Base-by-base conservation (phyloP, 1,284 basidiomycete genomes). In the Heterobasidion parviporum region DNA sequence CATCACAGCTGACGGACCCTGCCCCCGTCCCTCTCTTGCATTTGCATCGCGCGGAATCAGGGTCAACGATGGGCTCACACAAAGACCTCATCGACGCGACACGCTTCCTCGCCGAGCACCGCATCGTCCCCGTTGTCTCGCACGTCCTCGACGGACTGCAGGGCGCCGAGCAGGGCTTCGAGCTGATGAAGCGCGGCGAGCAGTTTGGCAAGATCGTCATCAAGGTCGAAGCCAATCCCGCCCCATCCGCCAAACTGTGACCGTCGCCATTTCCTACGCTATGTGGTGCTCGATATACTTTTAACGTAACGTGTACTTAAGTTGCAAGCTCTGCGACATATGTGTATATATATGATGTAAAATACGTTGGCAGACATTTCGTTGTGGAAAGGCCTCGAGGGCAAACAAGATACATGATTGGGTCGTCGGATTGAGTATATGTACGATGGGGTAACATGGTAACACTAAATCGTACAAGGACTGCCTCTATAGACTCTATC, bases 1-100 rank as follows among this genome's bases (percentile, higher is more conserved):
- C 50, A 47, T 43, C 58, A 54, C 55, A 18, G 20, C 32, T 60
- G 35, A 26, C 51, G 54, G 50, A 35, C 34, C 32, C 18, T 55
- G 59, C 51, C 38, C 55, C 43, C 44, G 26, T 6, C 32, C 16
- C 33, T 1, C 10, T 12, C 34, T 8, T 36, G 12, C 32, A n/a
- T 18, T 18, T 16, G 15, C 34, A 51, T 38, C 15, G 18, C 33
- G 32, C 5, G 26, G 26, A 26, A 26, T 26, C 62, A 88, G 87
- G 87, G 48, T 87, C 88, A 0, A 92, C 88, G 18, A 91, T 94
- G 87, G 92, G 91, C 12, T 92, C 89, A n/a, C 79, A 78, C 55
- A 74, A 80, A 55, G 92, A 94, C 71, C 78, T 94, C 56, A 67
- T 77, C 54, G 79, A 83, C 38, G 87, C 88, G 20, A 88, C 91